Evolutionary conservation across 2,329 filamentous ascomycete species (phyloP).

Genomic region (Xylariales sp.): DNA sequence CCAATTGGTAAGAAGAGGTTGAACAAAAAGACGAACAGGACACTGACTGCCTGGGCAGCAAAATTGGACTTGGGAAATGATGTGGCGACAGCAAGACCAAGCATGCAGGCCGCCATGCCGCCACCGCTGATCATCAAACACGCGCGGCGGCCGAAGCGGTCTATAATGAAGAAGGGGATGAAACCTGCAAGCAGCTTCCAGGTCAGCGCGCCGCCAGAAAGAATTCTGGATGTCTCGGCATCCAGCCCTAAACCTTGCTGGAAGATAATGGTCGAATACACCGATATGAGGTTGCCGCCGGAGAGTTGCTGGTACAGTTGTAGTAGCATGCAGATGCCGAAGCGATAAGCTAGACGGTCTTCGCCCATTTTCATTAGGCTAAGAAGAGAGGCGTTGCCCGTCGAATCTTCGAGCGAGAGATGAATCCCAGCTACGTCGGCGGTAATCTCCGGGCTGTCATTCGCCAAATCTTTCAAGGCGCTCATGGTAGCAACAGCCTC

Average conservation of each 20-base stretch:
- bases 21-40: conserved; percentile 69
- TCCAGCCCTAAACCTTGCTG: conserved; percentile 55
- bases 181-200: conserved; percentile 58
- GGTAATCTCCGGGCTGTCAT: conserved; percentile 44
- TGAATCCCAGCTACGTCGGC: conserved; percentile 61
- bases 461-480: conserved; percentile 39
- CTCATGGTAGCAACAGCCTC: conserved; percentile 51
- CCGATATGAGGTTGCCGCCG: conserved; percentile 60
- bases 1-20: conserved; percentile 71
- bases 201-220: conserved; percentile 45
- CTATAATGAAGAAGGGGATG: conserved; percentile 61
- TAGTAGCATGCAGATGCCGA: conserved; percentile 60
- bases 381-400: conserved; percentile 52
- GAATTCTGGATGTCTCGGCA: conserved; percentile 53
- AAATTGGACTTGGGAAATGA: conserved; percentile 60
- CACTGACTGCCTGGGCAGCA: conserved; percentile 61
- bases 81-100: conserved; percentile 63
- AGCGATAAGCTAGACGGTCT: conserved; percentile 63
- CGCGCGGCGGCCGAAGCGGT: conserved; percentile 61
- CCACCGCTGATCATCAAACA: conserved; percentile 63
- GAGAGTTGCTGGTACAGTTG: conserved; percentile 64
- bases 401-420: conserved; percentile 59
- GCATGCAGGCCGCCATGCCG: conserved; percentile 67
- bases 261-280: conserved; percentile 57
- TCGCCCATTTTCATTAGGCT: conserved; percentile 60